Percentiles rank a stretch among this genome's conserved stretches.
These are phyloP conservation scores for Pseudogymnoascus sp. DNA, from an alignment of 2,329 filamentous ascomycete species.

Conservation along the genomic window DNA sequence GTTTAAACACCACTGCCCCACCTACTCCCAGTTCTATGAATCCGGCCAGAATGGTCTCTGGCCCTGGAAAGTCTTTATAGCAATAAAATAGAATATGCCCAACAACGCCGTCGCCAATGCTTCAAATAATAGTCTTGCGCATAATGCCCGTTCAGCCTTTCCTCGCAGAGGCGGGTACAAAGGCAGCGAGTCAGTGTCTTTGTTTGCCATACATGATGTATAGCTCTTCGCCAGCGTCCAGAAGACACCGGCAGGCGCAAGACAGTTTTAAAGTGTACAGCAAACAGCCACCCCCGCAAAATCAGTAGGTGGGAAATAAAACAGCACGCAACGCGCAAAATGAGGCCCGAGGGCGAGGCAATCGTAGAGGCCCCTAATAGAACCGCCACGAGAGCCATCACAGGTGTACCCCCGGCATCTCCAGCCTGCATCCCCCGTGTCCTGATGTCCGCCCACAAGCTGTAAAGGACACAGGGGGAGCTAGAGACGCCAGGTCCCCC, in stretches of 20 bases:
- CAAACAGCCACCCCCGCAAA: neutral
- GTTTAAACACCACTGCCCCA: neutral
- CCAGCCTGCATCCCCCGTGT: neutral
- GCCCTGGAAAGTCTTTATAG: neutral
- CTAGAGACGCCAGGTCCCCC: conserved; percentile 31
- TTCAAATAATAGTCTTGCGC: neutral
- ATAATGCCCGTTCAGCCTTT: neutral
- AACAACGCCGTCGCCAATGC: conserved; percentile 1
- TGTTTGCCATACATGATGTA: neutral
- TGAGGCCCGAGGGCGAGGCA: neutral
- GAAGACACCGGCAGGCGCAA: neutral
- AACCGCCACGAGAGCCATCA: conserved; percentile 15
- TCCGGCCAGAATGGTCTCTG: neutral
- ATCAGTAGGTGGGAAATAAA: neutral
- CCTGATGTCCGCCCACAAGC: neutral
- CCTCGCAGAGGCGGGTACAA: neutral
- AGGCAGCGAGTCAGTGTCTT: neutral
- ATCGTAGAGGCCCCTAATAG: neutral
- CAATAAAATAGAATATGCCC: neutral
- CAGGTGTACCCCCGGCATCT: neutral
- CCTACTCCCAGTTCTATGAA: neutral
- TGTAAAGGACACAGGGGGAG: conserved; percentile 12
- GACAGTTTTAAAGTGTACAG: neutral
- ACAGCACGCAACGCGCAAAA: neutral
- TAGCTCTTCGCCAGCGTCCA: neutral